Evolutionary conservation across 208 protist genomes (phyloP).

Genomic region (Balamuthia mandrillaris): DNA sequence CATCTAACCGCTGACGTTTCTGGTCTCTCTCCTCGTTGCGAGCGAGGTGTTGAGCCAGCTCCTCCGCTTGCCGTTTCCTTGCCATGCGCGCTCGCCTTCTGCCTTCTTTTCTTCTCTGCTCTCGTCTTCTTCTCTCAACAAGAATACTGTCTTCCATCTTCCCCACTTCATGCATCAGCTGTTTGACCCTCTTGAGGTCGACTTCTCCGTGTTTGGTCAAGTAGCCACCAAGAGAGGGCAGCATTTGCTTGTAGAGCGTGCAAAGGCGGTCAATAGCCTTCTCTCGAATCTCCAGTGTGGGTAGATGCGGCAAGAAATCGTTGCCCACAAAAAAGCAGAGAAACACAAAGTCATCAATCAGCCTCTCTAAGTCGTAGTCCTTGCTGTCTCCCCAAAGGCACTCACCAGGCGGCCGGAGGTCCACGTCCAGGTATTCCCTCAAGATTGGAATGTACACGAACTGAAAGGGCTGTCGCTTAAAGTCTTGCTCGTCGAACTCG

Average conservation of each 20-base stretch:
- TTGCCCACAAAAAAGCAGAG: conserved; percentile 99
- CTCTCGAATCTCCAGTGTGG: conserved; percentile 88
- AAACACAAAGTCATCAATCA: conserved; percentile 98
- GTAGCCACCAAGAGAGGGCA: conserved; percentile 69
- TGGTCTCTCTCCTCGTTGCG: conserved; percentile 37
- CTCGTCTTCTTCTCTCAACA: not conserved
- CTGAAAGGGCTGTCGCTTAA: conserved; percentile 60
- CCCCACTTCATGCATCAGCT: conserved; percentile 43
- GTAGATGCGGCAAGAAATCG: conserved; percentile 98
- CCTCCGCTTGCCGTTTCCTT: conserved; percentile 35
- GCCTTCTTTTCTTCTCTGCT: not conserved
- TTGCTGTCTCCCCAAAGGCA: not conserved
- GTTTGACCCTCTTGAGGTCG: conserved; percentile 30
- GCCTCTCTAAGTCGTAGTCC: conserved; percentile 88
- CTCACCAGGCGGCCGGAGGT: conserved; percentile 1
- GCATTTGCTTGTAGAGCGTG: conserved; percentile 62
- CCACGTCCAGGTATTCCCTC: conserved; percentile 66
- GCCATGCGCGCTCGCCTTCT: not conserved
- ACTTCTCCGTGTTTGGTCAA: conserved; percentile 71
- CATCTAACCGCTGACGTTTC: no score
- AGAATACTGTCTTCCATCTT: conserved; percentile 66
- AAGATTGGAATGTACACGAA: conserved; percentile 68
- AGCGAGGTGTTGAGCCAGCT: not conserved
- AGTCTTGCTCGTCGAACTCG: conserved; percentile 8
- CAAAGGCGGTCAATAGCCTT: conserved; percentile 91